phyloP scores from a whole-genome alignment of 192 early-diverging fungal species.

The Coemansia sp. region DNA sequence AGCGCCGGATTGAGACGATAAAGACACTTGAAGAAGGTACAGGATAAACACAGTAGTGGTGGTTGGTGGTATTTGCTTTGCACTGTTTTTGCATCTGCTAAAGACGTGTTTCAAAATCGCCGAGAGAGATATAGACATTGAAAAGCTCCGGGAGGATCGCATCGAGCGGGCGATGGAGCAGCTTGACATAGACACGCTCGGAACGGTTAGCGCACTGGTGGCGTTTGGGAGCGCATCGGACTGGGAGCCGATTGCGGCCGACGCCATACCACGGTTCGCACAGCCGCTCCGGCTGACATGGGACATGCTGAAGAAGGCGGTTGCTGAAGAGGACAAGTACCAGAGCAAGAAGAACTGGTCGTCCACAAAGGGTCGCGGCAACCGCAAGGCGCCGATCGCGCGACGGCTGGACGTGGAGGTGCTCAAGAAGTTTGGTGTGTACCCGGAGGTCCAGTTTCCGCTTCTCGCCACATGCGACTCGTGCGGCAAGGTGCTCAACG shows the following conservation, averaged over 20 bases:
- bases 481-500: conserved; percentile 45
- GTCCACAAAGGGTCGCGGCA: conserved; percentile 55
- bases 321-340: conserved; percentile 57
- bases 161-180: conserved; percentile 17
- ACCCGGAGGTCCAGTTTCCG: conserved; percentile 44
- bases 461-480: conserved; percentile 46
- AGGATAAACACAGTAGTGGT: no score
- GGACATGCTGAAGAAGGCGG: conserved; percentile 55
- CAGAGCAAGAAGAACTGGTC: conserved; percentile 61
- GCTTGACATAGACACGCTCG: conserved; percentile 19
- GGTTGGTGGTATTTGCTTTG: no score
- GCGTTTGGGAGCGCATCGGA: conserved; percentile 28
- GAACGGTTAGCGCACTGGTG: conserved; percentile 26
- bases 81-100: no score
- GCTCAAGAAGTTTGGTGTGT: conserved; percentile 52
- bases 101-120: no score
- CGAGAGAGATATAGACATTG: conserved; percentile 33
- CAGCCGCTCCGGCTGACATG: conserved; percentile 39
- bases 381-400: conserved; percentile 53
- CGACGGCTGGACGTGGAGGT: conserved; percentile 52
- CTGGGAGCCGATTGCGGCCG: conserved; percentile 17
- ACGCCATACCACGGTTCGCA: conserved; percentile 14
- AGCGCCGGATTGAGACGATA: conserved; percentile 42
- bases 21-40: conserved; percentile 45
- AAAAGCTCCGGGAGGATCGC: conserved; percentile 28